Evolutionary conservation across 148 eudicot genomes (phyloP).

Genomic region (Vaccinium corymbosum): DNA sequence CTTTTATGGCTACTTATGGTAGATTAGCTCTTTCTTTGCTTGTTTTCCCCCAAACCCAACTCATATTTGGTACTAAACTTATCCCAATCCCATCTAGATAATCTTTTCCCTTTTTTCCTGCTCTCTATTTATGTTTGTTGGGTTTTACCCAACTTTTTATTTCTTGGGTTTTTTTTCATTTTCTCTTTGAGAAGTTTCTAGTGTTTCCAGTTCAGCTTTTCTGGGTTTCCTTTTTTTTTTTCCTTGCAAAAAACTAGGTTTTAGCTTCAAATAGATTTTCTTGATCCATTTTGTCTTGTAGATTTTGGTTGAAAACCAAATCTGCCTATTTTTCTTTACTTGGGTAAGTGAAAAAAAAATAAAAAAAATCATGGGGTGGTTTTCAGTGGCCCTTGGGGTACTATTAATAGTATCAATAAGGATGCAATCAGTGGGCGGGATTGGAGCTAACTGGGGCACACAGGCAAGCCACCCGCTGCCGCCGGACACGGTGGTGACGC

Average conservation of each 20-base stretch:
- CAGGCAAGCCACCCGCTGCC: constrained; percentile 68
- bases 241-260: not conserved
- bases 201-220: not conserved
- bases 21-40: not conserved
- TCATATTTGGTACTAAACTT: not conserved
- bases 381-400: constrained; percentile 13
- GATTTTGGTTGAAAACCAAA: not conserved
- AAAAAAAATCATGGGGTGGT: constrained; percentile 4
- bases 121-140: not conserved
- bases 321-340: not conserved
- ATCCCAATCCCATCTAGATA: not conserved
- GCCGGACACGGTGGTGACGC: constrained; percentile 61
- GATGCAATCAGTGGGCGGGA: constrained; percentile 38
- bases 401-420: constrained; percentile 16
- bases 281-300: not conserved
- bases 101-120: not conserved
- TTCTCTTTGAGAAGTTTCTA: not conserved
- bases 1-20: not conserved
- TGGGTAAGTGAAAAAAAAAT: not conserved
- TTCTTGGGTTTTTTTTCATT: not conserved
- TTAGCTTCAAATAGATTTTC: not conserved
- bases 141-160: not conserved
- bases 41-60: not conserved
- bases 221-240: not conserved
- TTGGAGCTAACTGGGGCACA: constrained; percentile 86